Evolutionary conservation across 2,329 filamentous ascomycete genomes (phyloP), one percentile per base, ranked within the genome.

Genomic region (Exserohilum turcica): DNA sequence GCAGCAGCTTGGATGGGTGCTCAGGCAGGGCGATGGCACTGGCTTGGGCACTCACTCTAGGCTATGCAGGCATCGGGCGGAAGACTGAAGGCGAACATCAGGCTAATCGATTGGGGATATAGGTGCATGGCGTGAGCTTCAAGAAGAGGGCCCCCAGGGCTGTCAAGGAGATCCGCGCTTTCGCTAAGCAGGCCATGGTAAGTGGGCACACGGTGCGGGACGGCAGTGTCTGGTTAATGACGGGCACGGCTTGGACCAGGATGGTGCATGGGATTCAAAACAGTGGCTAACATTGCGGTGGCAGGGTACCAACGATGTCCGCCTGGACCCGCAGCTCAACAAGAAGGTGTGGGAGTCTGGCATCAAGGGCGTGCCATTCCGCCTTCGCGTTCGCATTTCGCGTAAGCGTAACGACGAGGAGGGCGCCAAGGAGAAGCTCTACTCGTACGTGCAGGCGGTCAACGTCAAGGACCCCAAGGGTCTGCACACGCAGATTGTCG

Each of bases 291-390:
- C 49, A 48, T 44, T 55, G 51, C 27, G 46, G 56, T 71, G 16
- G 12, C 29, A 99, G 94, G 93, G 93, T 78, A 99, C 94, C 82
- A 82, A 85, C 76, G 94, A 99, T 79, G 94, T 99, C 82, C 94
- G 94, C 74, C 83, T 99, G 77, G 94, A 99, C 86, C 94, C 94
- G 76, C 90, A 94, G 84, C 84, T 99, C 77, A 99, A 99, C 90
- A 99, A 99, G 91, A 97, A 99, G 87, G 93, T 99, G 79, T 99
- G 94, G 94, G 94, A 99, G 84, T 85, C 89, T 77, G 94, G 94
- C 80, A 88, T 99, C 85, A 99, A 97, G 90, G 95, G 94, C 76
- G 92, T 97, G 70, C 91, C 93, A 71, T 97, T 89, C 90, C 89
- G 95, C 81, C 86, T 99, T 74, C 93, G 94, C 76, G 88, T 99